Evolutionary conservation across 495 filamentous ascomycete genomes (phyloP).

Genomic region (Penicillium manginii): DNA sequence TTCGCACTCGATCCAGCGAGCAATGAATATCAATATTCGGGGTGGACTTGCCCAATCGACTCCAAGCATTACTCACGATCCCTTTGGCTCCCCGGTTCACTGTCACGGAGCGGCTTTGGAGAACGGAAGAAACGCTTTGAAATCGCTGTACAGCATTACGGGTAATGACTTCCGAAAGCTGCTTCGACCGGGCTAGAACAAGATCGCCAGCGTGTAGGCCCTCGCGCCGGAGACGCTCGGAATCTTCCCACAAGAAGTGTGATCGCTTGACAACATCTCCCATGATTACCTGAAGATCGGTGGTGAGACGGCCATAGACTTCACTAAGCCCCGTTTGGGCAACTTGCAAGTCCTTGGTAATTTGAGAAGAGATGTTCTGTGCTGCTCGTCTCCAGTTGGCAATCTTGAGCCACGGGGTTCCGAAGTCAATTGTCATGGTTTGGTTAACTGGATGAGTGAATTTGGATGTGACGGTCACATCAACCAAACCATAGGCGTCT

Average conservation of each 20-base stretch:
- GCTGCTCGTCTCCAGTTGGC: slow-evolving; percentile 59
- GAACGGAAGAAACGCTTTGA: slow-evolving; percentile 32
- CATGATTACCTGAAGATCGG: slow-evolving; percentile 53
- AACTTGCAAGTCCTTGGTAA: slow-evolving; percentile 46
- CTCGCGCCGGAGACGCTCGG: slow-evolving; percentile 32
- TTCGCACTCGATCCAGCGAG: slow-evolving; percentile 40
- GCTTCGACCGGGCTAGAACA: slow-evolving; percentile 41
- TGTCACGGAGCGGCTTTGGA: slow-evolving; percentile 34
- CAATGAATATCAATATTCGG: slow-evolving; percentile 29
- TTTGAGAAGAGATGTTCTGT: slow-evolving; percentile 41
- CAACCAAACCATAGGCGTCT: slow-evolving; percentile 60
- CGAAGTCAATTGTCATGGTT: slow-evolving; percentile 59
- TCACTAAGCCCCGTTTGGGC: slow-evolving; percentile 47
- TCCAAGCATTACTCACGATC: slow-evolving; percentile 37
- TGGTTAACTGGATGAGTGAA: slow-evolving; percentile 58
- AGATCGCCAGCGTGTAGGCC: slow-evolving; percentile 30
- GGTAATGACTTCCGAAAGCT: slow-evolving; percentile 40
- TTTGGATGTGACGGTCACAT: slow-evolving; percentile 58
- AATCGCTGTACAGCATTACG: slow-evolving; percentile 42
- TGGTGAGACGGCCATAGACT: slow-evolving; percentile 49
- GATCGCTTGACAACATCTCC: slow-evolving; percentile 52
- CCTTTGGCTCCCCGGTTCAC: slow-evolving; percentile 36
- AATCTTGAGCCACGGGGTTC: slow-evolving; percentile 64
- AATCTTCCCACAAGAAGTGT: slow-evolving; percentile 40
- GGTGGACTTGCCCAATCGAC: slow-evolving; percentile 30